Conservation (phyloP, 352 stramenopile genomes). For the Elongisporangium senticosum region DNA sequence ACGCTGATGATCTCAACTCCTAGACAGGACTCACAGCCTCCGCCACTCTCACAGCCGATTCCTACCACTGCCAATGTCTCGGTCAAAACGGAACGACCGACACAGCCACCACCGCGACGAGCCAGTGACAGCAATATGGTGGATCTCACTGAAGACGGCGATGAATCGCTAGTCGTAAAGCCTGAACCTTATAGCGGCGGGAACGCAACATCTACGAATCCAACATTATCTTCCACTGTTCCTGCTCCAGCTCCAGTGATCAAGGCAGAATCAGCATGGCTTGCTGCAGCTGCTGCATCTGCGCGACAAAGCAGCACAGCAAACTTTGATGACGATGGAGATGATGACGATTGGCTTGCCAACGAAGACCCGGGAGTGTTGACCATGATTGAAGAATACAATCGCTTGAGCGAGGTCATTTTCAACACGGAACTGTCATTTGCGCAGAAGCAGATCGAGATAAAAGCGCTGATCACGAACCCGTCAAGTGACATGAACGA, state of each 20-base stretch:
- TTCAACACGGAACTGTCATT: conserved; percentile 36
- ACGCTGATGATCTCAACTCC: conserved; percentile 16
- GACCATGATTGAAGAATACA: conserved; percentile 59
- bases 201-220: conserved; percentile 1
- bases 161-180: conserved; percentile 2
- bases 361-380: conserved; percentile 49
- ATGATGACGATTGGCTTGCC: conserved; percentile 7
- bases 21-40: conserved; percentile 11
- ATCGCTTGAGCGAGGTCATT: conserved; percentile 37
- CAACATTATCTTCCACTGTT: background rate
- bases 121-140: conserved; percentile 4
- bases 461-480: conserved; percentile 27
- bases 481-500: conserved; percentile 28
- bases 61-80: conserved; percentile 8
- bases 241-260: background rate
- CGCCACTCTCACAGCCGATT: background rate
- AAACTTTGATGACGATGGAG: conserved; percentile 8
- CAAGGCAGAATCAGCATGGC: conserved; percentile 5
- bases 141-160: conserved; percentile 26
- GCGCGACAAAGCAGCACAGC: background rate
- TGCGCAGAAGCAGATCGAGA: conserved; percentile 18
- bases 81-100: conserved; percentile 16
- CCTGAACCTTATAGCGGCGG: conserved; percentile 1
- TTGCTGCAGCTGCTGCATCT: background rate
- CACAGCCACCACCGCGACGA: background rate